Conservation (phyloP, 2,329 filamentous ascomycete genomes). For the Neonectria coccinea region DNA sequence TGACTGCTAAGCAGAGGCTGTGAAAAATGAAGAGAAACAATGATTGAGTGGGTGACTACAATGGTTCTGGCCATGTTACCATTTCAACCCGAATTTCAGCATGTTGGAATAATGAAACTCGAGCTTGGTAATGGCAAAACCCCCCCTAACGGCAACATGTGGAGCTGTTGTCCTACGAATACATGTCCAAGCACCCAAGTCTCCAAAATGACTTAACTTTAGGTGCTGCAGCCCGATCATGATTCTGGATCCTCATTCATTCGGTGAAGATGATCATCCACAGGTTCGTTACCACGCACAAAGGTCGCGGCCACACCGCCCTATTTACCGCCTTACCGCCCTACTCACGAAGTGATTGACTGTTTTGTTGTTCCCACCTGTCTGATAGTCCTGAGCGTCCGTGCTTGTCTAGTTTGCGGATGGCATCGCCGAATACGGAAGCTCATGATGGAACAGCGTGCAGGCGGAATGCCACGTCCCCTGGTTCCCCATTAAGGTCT, state of each 20-base stretch:
- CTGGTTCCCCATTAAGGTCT: constrained; percentile 59
- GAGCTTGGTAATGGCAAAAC: neutral
- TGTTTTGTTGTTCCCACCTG: neutral
- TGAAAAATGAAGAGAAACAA: neutral
- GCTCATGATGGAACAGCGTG: neutral
- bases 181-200: neutral
- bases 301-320: neutral
- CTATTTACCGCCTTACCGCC: neutral
- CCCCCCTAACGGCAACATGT: too few relatives aligned
- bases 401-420: neutral
- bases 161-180: too few relatives aligned
- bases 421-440: constrained; percentile 9
- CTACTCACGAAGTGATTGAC: too few relatives aligned
- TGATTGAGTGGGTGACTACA: too few relatives aligned
- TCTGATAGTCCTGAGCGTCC: neutral
- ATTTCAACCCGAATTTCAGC: neutral
- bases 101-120: neutral
- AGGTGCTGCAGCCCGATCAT: too few relatives aligned
- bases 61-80: neutral
- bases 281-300: neutral
- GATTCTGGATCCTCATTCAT: too few relatives aligned
- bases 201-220: neutral
- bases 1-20: too few relatives aligned
- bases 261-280: neutral
- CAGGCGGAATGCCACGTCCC: constrained; percentile 70